Conservation (phyloP, 2,329 filamentous ascomycete species). For the Calonectria pteridis region DNA sequence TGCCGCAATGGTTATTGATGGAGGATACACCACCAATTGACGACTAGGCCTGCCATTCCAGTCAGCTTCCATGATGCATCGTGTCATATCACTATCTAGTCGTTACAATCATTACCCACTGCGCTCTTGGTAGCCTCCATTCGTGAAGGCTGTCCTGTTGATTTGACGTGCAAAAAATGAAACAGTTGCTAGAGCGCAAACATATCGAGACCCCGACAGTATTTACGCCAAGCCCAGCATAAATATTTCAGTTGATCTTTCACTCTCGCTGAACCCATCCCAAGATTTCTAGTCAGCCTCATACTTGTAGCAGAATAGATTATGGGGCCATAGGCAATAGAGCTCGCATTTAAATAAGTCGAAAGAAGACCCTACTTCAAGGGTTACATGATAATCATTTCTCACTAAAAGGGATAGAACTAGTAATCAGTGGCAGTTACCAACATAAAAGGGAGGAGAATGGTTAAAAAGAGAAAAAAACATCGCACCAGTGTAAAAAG, state of each 20-base stretch:
- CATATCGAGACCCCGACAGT: background rate
- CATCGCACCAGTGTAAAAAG: background rate
- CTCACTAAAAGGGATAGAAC: background rate
- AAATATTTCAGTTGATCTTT: background rate
- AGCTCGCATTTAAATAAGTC: background rate
- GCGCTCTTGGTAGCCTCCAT: background rate
- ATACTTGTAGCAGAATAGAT: background rate
- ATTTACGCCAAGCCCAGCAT: background rate
- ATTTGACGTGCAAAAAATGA: background rate
- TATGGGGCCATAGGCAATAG: background rate
- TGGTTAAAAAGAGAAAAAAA: background rate
- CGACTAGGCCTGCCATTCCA: background rate
- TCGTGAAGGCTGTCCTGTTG: background rate
- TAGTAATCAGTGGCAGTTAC: background rate
- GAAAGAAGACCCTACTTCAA: background rate
- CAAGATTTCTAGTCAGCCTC: background rate
- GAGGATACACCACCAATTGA: constrained; percentile 53
- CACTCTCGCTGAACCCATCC: background rate
- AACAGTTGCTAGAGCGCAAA: background rate
- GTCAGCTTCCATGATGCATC: background rate
- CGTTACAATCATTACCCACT: background rate
- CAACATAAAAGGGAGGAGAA: background rate
- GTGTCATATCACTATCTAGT: background rate
- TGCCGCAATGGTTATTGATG: constrained; percentile 60
- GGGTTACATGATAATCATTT: background rate